Conservation (phyloP, 2,329 filamentous ascomycete species). For the Calonectria pseudoreteaudii region DNA sequence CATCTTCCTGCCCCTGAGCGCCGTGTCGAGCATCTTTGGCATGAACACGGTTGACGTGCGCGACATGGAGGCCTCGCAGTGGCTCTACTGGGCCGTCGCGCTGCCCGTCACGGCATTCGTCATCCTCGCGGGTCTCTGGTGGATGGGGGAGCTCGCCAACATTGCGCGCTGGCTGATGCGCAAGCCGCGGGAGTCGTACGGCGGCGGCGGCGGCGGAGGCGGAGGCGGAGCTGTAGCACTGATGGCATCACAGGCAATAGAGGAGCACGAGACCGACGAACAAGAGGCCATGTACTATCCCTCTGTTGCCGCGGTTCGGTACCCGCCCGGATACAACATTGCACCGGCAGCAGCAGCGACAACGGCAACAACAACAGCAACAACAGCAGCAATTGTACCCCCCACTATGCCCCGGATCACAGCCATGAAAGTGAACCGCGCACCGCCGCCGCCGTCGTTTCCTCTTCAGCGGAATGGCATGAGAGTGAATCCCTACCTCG, state of each 20-base stretch:
- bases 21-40: constrained; percentile 62
- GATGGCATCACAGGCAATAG: constrained; percentile 21
- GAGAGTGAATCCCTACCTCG: neutral
- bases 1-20: constrained; percentile 60
- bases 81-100: constrained; percentile 63
- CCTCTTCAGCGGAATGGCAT: neutral
- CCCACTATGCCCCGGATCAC: neutral
- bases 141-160: constrained; percentile 56
- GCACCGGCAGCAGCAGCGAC: neutral
- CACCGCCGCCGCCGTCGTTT: neutral
- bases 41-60: constrained; percentile 66
- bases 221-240: neutral
- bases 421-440: neutral
- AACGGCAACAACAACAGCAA: neutral
- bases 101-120: constrained; percentile 58
- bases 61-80: constrained; percentile 60
- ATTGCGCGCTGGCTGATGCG: constrained; percentile 45
- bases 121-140: constrained; percentile 54
- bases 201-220: constrained; percentile 11
- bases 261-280: neutral
- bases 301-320: neutral
- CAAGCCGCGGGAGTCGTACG: constrained; percentile 19
- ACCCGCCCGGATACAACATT: neutral
- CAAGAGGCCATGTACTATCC: neutral
- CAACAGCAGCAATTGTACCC: neutral